Evolutionary conservation across 2,329 filamentous ascomycete species (phyloP).

Genomic region (Neoscytalidium dimidiatum): DNA sequence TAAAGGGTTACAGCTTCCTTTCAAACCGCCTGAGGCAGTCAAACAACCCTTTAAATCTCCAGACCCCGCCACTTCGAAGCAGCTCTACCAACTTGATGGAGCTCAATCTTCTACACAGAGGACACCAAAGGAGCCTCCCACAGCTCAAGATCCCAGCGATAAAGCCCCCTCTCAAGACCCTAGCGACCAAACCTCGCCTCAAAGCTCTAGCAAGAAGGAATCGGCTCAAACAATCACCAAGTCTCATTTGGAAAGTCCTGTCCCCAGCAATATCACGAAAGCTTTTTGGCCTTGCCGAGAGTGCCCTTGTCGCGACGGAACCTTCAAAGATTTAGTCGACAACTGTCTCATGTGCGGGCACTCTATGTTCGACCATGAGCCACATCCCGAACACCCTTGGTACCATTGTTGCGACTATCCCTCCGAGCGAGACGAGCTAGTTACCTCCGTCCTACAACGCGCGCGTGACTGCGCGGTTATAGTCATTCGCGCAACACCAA

Average conservation of each 20-base stretch:
- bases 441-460: not conserved
- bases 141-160: not conserved
- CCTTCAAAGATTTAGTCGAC: not conserved
- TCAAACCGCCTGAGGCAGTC: not conserved
- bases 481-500: not conserved
- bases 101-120: conserved; percentile 9
- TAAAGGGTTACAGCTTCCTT: not conserved
- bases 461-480: not conserved
- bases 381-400: not conserved
- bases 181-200: not conserved
- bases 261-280: not conserved
- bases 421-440: not conserved
- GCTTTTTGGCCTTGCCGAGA: not conserved
- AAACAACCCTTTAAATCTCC: not conserved
- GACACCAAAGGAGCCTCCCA: not conserved
- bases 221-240: not conserved
- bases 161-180: not conserved
- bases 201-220: not conserved
- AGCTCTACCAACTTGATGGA: not conserved
- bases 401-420: not conserved
- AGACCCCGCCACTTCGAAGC: not conserved
- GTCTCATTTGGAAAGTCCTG: not conserved
- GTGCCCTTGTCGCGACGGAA: not conserved
- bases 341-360: not conserved
- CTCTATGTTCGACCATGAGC: not conserved